A percentile compares a stretch with the other conserved stretches of the same genome.
Evolutionary conservation across 768 basidiomycete genomes (phyloP).

Genomic region (Amanita fuliginea): DNA sequence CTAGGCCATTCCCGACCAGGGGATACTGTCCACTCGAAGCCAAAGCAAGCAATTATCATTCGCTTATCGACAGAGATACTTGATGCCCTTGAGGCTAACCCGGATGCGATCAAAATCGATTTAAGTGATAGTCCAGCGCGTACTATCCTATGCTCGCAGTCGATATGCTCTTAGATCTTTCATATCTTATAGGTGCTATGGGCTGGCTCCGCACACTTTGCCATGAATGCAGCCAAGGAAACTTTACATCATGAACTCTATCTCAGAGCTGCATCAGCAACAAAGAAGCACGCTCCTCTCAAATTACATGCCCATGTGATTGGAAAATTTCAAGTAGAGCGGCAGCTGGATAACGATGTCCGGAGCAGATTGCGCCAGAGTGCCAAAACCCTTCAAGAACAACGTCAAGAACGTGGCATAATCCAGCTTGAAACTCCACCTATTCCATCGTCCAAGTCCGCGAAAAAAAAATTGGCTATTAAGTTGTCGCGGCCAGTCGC

Average conservation of each 20-base stretch:
- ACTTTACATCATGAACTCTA: slow-evolving; percentile 60
- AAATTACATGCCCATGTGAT: slow-evolving; percentile 65
- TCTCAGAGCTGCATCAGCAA: slow-evolving; percentile 45
- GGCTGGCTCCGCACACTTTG: slow-evolving; percentile 55
- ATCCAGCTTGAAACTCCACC: slow-evolving; percentile 38
- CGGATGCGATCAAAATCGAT: slow-evolving; percentile 40
- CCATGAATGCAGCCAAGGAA: slow-evolving; percentile 45
- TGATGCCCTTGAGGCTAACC: slow-evolving; percentile 48
- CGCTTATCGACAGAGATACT: slow-evolving; percentile 66
- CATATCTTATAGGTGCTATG: slow-evolving; percentile 40
- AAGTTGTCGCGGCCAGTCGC: not conserved
- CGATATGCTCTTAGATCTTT: not conserved
- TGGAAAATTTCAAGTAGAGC: slow-evolving; percentile 62
- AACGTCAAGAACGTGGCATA: slow-evolving; percentile 33
- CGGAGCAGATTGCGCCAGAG: slow-evolving; percentile 35
- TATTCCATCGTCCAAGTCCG: slow-evolving; percentile 17
- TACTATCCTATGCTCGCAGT: slow-evolving; percentile 5
- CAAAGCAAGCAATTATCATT: slow-evolving; percentile 67
- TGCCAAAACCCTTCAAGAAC: slow-evolving; percentile 24
- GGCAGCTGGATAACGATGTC: slow-evolving; percentile 40
- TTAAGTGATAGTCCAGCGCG: slow-evolving; percentile 53
- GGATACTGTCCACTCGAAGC: slow-evolving; percentile 38
- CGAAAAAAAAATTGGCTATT: slow-evolving; percentile 21
- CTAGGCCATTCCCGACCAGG: slow-evolving; percentile 46
- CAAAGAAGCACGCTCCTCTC: slow-evolving; percentile 52